Conservation (phyloP, 1,139 yeast species). For the Entelexis sorbosivorans region DNA sequence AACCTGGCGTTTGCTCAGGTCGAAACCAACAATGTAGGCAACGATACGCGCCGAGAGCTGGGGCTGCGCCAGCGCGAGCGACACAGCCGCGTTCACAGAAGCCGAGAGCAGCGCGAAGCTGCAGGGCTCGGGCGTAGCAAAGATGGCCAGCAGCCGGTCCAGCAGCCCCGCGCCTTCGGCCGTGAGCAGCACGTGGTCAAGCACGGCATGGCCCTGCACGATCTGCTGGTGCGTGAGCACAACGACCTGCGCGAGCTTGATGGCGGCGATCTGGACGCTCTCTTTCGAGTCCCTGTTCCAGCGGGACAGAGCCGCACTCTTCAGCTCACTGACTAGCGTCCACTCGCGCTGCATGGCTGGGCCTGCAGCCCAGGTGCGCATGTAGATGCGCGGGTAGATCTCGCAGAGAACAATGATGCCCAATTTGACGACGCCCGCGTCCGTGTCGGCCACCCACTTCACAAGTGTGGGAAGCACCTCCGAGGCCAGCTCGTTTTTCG, state of each 20-base stretch:
- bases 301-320: slow-evolving; percentile 27
- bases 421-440: slow-evolving; percentile 28
- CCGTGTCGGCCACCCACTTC: slow-evolving; percentile 25
- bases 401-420: slow-evolving; percentile 29
- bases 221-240: slow-evolving; percentile 62
- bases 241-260: slow-evolving; percentile 61
- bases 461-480: slow-evolving; percentile 29
- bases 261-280: slow-evolving; percentile 49
- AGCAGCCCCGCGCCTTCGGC: slow-evolving; percentile 62
- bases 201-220: slow-evolving; percentile 54
- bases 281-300: slow-evolving; percentile 26
- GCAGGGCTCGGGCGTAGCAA: slow-evolving; percentile 35
- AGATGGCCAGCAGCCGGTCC: slow-evolving; percentile 49
- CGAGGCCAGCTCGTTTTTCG: slow-evolving; percentile 28
- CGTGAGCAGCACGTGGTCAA: slow-evolving; percentile 46
- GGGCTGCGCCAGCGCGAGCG: slow-evolving; percentile 31
- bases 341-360: slow-evolving; percentile 2
- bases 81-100: slow-evolving; percentile 31
- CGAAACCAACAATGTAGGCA: slow-evolving; percentile 29
- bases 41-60: slow-evolving; percentile 29
- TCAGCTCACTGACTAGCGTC: slow-evolving; percentile 25
- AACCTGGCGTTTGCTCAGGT: slow-evolving; percentile 25
- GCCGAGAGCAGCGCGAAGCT: slow-evolving; percentile 27
- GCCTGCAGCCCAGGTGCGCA: slow-evolving; percentile 22
- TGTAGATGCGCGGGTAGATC: slow-evolving; percentile 27